phyloP scores from a whole-genome alignment of 2,329 filamentous ascomycete genomes.

The Exophiala aquamarina region DNA sequence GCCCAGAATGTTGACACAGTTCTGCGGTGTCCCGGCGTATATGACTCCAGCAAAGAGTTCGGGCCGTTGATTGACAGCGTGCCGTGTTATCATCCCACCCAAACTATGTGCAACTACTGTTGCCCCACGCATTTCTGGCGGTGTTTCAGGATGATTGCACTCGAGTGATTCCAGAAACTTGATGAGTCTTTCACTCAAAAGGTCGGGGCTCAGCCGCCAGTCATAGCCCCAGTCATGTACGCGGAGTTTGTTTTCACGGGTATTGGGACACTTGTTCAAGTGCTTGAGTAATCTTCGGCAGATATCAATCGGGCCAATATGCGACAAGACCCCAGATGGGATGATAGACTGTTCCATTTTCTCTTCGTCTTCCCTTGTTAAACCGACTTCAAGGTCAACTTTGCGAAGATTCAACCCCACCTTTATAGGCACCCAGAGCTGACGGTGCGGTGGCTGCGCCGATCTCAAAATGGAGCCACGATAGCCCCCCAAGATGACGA shows the following conservation, averaged over 20 bases:
- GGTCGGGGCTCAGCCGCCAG: conserved; percentile 82
- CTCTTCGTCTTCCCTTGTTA: conserved; percentile 79
- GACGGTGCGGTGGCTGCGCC: conserved; percentile 76
- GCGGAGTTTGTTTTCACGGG: conserved; percentile 67
- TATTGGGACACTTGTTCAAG: conserved; percentile 72
- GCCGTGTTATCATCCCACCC: conserved; percentile 82
- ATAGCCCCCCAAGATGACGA: conserved; percentile 88
- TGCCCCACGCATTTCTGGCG: conserved; percentile 63
- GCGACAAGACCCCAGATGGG: conserved; percentile 82
- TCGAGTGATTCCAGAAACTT: conserved; percentile 72
- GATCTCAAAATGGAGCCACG: conserved; percentile 86
- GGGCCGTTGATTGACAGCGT: conserved; percentile 81
- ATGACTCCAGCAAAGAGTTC: conserved; percentile 83
- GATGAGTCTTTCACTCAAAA: conserved; percentile 70
- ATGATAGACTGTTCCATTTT: conserved; percentile 80
- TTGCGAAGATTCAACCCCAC: conserved; percentile 88
- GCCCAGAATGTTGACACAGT: conserved; percentile 88
- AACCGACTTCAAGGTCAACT: conserved; percentile 83
- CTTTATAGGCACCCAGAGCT: conserved; percentile 92
- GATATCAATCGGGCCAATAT: conserved; percentile 90
- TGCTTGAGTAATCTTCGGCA: conserved; percentile 78
- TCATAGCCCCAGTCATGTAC: conserved; percentile 94
- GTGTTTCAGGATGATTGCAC: conserved; percentile 64
- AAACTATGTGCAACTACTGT: conserved; percentile 81
- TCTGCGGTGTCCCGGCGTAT: conserved; percentile 80